Percentiles rank a stretch among this genome's conserved stretches.
Evolutionary conservation across 73 alveolate species (phyloP).

Genomic region (Paramecium biaurelia): DNA sequence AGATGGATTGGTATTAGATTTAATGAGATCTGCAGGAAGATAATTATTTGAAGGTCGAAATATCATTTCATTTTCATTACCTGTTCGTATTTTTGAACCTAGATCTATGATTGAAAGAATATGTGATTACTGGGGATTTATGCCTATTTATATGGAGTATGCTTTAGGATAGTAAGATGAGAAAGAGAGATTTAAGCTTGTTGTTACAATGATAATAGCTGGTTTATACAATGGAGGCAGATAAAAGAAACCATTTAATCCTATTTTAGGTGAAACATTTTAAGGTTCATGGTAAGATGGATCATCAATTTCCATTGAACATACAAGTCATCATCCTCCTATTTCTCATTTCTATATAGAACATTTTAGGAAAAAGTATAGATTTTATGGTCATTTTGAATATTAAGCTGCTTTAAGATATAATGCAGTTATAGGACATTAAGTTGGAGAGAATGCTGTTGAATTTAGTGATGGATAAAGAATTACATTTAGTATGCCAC

Average conservation of each 20-base stretch:
- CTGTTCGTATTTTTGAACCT: constrained; percentile 88
- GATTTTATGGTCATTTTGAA: constrained; percentile 65
- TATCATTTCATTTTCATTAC: constrained; percentile 76
- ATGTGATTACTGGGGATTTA: constrained; percentile 80
- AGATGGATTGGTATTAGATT: constrained; percentile 55
- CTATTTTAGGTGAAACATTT: constrained; percentile 93
- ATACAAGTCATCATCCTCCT: constrained; percentile 71
- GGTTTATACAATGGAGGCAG: constrained; percentile 69
- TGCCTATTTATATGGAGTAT: constrained; percentile 71
- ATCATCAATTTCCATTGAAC: constrained; percentile 87
- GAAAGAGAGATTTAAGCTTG: constrained; percentile 74
- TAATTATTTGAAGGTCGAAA: constrained; percentile 61
- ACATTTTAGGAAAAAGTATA: constrained; percentile 14
- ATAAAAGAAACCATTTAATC: constrained; percentile 89
- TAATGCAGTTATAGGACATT: constrained; percentile 65
- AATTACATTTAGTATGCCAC: constrained; percentile 61
- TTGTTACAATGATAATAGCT: constrained; percentile 72
- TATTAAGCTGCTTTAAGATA: constrained; percentile 61
- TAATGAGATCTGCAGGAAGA: constrained; percentile 60
- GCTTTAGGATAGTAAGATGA: constrained; percentile 68
- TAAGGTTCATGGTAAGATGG: constrained; percentile 94
- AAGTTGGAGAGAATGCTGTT: constrained; percentile 59
- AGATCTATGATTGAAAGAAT: constrained; percentile 81
- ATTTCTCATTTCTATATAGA: constrained; percentile 54
- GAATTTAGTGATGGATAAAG: constrained; percentile 62